phyloP scores from a whole-genome alignment of 345 rosid species.

The Rhodamnia argentea region DNA sequence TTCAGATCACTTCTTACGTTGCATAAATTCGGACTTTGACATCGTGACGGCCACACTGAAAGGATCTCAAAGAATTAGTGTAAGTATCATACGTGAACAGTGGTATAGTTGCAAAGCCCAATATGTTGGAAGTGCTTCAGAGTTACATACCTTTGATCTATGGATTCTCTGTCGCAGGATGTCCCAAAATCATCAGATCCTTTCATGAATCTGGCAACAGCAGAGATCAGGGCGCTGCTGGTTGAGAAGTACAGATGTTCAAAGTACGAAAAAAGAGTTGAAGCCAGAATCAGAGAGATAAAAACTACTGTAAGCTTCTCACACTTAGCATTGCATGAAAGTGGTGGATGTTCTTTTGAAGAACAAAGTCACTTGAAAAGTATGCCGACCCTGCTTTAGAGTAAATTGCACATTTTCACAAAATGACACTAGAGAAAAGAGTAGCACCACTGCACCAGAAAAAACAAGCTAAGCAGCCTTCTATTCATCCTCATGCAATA shows the following conservation, averaged over 20 bases:
- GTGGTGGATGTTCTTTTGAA: neutral
- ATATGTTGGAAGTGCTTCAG: neutral
- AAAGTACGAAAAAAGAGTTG: slow-evolving; percentile 3
- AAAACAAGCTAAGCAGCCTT: neutral
- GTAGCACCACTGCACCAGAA: neutral
- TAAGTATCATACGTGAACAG: slow-evolving; percentile 5
- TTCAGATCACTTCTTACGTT: slow-evolving; percentile 75
- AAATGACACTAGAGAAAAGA: neutral
- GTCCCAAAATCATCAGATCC: slow-evolving; percentile 30
- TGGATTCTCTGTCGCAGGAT: slow-evolving; percentile 29
- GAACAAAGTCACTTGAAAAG: neutral
- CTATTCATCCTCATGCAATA: neutral
- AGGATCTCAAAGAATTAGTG: slow-evolving; percentile 54
- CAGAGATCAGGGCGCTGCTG: slow-evolving; percentile 4
- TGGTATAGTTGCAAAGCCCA: neutral
- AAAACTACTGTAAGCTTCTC: slow-evolving; percentile 1
- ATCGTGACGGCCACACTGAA: slow-evolving; percentile 58
- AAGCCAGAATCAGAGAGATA: slow-evolving; percentile 3
- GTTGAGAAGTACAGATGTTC: slow-evolving; percentile 7
- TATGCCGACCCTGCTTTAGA: neutral
- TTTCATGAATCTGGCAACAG: slow-evolving; percentile 5
- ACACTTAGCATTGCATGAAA: neutral
- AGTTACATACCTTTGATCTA: neutral
- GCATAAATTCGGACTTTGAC: slow-evolving; percentile 69
- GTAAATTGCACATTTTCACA: neutral